A percentile compares a stretch with the other conserved stretches of the same genome.
phyloP scores from a whole-genome alignment of 2,329 filamentous ascomycete genomes.

The Chaetomium strumarium region DNA sequence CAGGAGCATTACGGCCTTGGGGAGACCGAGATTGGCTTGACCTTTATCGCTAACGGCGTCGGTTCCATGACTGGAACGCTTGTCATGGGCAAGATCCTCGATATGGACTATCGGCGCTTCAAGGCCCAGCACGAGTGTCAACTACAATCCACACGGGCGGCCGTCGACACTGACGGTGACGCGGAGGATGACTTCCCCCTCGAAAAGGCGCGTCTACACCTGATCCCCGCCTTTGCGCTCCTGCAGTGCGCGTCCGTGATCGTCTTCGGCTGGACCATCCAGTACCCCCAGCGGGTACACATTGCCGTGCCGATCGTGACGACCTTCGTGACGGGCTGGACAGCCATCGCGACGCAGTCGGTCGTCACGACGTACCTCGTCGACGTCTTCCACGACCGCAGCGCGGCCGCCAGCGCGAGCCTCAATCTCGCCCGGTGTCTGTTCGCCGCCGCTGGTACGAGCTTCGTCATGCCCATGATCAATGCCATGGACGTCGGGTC shows the following conservation, averaged over 20 bases:
- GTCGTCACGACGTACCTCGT: slow-evolving; percentile 48
- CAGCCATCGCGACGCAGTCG: slow-evolving; percentile 43
- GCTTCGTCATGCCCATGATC: slow-evolving; percentile 45
- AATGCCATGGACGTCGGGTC: slow-evolving; percentile 39
- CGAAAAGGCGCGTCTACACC: background rate
- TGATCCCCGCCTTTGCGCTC: slow-evolving; percentile 17
- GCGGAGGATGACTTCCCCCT: background rate
- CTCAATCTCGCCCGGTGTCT: slow-evolving; percentile 49
- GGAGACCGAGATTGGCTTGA: slow-evolving; percentile 38
- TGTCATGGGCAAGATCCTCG: slow-evolving; percentile 45
- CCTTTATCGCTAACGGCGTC: slow-evolving; percentile 35
- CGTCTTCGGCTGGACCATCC: slow-evolving; percentile 40
- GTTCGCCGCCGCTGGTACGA: slow-evolving; percentile 46
- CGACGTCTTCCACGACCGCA: slow-evolving; percentile 43
- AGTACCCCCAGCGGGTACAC: slow-evolving; percentile 23
- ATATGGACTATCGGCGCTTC: slow-evolving; percentile 55
- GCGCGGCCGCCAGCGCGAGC: slow-evolving; percentile 47
- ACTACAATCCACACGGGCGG: background rate
- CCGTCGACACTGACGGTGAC: background rate
- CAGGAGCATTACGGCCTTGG: slow-evolving; percentile 31
- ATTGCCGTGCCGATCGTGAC: slow-evolving; percentile 45
- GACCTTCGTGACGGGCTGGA: slow-evolving; percentile 48
- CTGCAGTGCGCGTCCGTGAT: slow-evolving; percentile 38
- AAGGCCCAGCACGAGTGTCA: slow-evolving; percentile 34
- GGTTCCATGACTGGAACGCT: slow-evolving; percentile 34